A percentile compares a stretch with the other conserved stretches of the same genome.
These are phyloP conservation scores for Rhipidocladum racemiflorum DNA, from an alignment of 176 grass and related monocot genomes.

Conservation along the genomic window DNA sequence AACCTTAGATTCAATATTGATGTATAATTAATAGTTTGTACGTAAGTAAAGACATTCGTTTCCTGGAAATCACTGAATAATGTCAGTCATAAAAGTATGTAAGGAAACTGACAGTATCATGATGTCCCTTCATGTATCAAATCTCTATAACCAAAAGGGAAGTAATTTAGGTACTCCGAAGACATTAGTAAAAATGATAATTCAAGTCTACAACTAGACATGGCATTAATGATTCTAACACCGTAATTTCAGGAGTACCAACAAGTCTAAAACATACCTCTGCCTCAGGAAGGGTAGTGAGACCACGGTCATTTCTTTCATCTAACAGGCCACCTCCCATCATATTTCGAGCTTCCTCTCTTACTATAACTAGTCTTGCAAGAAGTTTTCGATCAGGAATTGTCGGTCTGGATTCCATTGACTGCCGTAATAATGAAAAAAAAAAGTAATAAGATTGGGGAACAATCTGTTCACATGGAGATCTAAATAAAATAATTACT, in stretches of 20 bases:
- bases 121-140: background rate
- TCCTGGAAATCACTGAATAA: background rate
- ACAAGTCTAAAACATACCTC: slow-evolving; percentile 53
- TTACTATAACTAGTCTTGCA: slow-evolving; percentile 81
- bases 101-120: background rate
- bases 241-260: background rate
- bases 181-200: background rate
- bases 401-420: slow-evolving; percentile 73
- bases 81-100: background rate
- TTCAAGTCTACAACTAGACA: background rate
- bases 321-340: slow-evolving; percentile 97
- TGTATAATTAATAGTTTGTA: background rate
- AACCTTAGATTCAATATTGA: background rate
- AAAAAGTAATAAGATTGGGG: background rate
- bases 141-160: slow-evolving; percentile 5
- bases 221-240: background rate
- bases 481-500: slow-evolving; percentile 18
- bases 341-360: slow-evolving; percentile 90
- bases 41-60: background rate
- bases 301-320: slow-evolving; percentile 92
- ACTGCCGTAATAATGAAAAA: slow-evolving; percentile 37
- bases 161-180: background rate
- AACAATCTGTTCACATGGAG: background rate
- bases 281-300: slow-evolving; percentile 77
- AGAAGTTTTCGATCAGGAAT: slow-evolving; percentile 82